Base-by-base conservation (phyloP, 1,139 yeast species). In the Hemisphaericaspora xylanilytica region DNA sequence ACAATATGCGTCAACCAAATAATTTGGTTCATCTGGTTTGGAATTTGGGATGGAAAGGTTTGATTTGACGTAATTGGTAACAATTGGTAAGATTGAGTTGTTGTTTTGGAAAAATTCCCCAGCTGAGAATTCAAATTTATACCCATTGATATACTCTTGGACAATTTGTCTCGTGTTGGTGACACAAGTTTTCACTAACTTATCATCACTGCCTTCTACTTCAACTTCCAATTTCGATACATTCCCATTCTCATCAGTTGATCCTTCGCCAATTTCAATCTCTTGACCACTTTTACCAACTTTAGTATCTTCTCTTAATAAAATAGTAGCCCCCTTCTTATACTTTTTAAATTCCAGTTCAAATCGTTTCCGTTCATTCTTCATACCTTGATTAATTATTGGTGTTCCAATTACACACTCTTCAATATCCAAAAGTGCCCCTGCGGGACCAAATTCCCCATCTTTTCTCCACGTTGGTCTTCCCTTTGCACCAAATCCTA, bases 81-180 rank as follows among this genome's bases (percentile, higher is more conserved):
- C 95, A 2, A 71, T 63, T 1, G 96, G 96, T 46, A 92, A 69
- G 27, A 92, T 92, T 15, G 95, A 83, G 59, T 89, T 92, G 65
- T 92, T 92, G 64, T 92, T 92, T 62, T 92, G 98, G 71, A 92
- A 92, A 56, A 92, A 92, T 54, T 90, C 95, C 39, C 95, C 95
- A 0, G 97, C 97, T 16, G 90, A 82, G 59, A 87, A 92, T 55
- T 86, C 81, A 62, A 92, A 92, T 37, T 80, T 76, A 61, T 69
- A 81, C 4, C 85, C 92, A 44, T 76, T 73, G 39, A 90, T 81
- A 49, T 75, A 75, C 57, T 92, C 98, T 5, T 80, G 79, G 37
- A 90, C 94, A 38, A 87, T 80, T 45, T 83, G 87, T 56, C 92
- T 80, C 31, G 87, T 65, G 44, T 85, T 75, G 0, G 95, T 87